Evolutionary conservation across 352 stramenopile species (phyloP).

Genomic region (Peronospora farinosa): DNA sequence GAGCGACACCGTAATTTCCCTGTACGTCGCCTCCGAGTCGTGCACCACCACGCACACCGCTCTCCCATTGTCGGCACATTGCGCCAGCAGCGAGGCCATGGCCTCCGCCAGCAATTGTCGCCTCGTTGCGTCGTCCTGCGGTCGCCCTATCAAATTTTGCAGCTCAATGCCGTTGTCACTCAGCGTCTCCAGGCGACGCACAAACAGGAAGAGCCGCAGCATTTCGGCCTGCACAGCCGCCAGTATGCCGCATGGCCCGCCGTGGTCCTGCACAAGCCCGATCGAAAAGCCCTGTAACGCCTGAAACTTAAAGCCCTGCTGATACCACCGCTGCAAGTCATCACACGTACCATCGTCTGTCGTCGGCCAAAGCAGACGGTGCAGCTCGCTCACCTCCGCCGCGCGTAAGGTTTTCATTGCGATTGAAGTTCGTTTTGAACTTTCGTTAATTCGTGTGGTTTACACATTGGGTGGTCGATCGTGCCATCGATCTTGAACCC

Average conservation of each 20-base stretch:
- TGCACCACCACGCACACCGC: slow-evolving; percentile 27
- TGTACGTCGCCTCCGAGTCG: slow-evolving; percentile 11
- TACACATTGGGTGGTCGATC: slow-evolving; percentile 2
- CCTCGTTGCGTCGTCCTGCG: slow-evolving; percentile 8
- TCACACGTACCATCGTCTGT: slow-evolving; percentile 9
- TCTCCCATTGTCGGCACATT: slow-evolving; percentile 16
- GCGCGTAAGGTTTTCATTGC: slow-evolving; percentile 14
- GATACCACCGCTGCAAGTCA: slow-evolving; percentile 46
- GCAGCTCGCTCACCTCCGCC: slow-evolving; percentile 23
- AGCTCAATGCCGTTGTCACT: slow-evolving; percentile 2
- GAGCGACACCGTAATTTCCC: slow-evolving; percentile 11
- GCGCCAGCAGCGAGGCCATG: slow-evolving; percentile 31
- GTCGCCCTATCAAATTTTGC: slow-evolving; percentile 13
- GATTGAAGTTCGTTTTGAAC: slow-evolving; percentile 5
- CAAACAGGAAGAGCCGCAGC: slow-evolving; percentile 50
- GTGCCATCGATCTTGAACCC: slow-evolving; percentile 19
- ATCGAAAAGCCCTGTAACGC: slow-evolving; percentile 31
- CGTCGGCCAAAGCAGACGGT: slow-evolving; percentile 40
- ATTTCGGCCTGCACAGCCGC: slow-evolving; percentile 73
- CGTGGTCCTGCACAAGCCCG: slow-evolving; percentile 68
- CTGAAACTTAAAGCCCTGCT: slow-evolving; percentile 54
- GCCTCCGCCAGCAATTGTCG: slow-evolving; percentile 26
- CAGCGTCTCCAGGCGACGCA: slow-evolving; percentile 11
- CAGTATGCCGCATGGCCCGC: slow-evolving; percentile 77
- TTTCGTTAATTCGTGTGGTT: slow-evolving; percentile 6